These are phyloP conservation scores for Phalaenopsis aphrodite DNA, from an alignment of 106 monocot genomes.

Conservation along the genomic window DNA sequence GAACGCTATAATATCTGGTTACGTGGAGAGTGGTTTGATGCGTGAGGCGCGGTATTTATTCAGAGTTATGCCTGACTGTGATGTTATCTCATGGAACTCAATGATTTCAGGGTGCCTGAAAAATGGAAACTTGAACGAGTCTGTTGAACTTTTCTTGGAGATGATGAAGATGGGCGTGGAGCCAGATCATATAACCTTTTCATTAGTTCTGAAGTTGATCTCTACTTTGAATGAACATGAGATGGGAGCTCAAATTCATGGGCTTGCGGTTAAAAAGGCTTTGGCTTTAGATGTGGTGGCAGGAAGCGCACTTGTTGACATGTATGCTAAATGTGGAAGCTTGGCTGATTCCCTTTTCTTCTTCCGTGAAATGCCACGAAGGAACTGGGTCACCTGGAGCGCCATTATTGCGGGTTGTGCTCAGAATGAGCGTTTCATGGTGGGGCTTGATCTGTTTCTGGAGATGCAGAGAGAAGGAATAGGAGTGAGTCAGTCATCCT, in stretches of 20 bases:
- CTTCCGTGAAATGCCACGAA: constrained; percentile 51
- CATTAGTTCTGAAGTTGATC: constrained; percentile 40
- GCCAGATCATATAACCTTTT: constrained; percentile 46
- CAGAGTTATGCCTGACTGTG: constrained; percentile 33
- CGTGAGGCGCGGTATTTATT: constrained; percentile 22
- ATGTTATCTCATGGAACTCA: constrained; percentile 61
- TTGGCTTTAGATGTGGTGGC: constrained; percentile 38
- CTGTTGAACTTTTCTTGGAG: constrained; percentile 23
- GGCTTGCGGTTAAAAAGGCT: constrained; percentile 24
- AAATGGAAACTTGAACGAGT: constrained; percentile 11
- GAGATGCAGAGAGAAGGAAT: constrained; percentile 52
- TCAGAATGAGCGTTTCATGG: constrained; percentile 34
- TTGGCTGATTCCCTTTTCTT: constrained; percentile 34
- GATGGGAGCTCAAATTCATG: constrained; percentile 52
- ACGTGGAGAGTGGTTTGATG: constrained; percentile 21
- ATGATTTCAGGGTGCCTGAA: constrained; percentile 38
- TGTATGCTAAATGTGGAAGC: constrained; percentile 73
- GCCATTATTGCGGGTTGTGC: constrained; percentile 64
- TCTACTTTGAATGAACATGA: constrained; percentile 17
- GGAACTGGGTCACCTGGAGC: constrained; percentile 83
- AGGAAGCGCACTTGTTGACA: constrained; percentile 60
- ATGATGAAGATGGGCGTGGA: constrained; percentile 35
- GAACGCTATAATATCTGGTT: constrained; percentile 46
- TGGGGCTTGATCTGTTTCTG: constrained; percentile 48
- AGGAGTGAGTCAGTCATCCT: constrained; percentile 59